These are phyloP conservation scores for Deinandra increscens DNA, from an alignment of 129 eudicot genomes.

Conservation along the genomic window DNA sequence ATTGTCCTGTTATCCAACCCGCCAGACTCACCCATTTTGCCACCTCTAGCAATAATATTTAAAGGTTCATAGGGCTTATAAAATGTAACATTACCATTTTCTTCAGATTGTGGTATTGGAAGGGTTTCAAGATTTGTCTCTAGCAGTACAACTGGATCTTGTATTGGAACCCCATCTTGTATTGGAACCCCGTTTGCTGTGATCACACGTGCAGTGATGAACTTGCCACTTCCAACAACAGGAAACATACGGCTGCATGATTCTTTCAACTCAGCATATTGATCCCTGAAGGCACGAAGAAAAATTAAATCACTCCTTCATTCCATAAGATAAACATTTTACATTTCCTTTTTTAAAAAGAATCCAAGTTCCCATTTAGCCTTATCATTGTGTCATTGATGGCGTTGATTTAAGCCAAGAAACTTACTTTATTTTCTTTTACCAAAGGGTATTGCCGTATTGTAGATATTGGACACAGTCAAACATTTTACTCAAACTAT, in stretches of 20 bases:
- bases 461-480: neutral
- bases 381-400: neutral
- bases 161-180: constrained; percentile 75
- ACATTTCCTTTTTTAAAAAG: constrained; percentile 5
- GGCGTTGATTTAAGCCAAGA: constrained; percentile 8
- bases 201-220: constrained; percentile 82
- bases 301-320: neutral
- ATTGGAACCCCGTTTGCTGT: constrained; percentile 75
- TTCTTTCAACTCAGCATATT: constrained; percentile 70
- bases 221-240: constrained; percentile 85
- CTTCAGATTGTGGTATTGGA: constrained; percentile 24
- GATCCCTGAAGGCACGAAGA: constrained; percentile 46
- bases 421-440: neutral
- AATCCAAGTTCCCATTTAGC: neutral
- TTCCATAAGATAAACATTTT: neutral
- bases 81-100: constrained; percentile 38
- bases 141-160: constrained; percentile 63
- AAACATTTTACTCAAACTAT: neutral
- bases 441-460: constrained; percentile 1
- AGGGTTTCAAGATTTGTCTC: constrained; percentile 38
- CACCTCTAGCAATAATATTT: neutral
- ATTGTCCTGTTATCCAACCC: neutral
- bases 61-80: constrained; percentile 4
- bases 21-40: constrained; percentile 1
- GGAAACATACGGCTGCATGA: constrained; percentile 79